Evolutionary conservation across 140 eudicot genomes (phyloP), one percentile per base, ranked within the genome.

Genomic region (Erigeron philadelphicus): DNA sequence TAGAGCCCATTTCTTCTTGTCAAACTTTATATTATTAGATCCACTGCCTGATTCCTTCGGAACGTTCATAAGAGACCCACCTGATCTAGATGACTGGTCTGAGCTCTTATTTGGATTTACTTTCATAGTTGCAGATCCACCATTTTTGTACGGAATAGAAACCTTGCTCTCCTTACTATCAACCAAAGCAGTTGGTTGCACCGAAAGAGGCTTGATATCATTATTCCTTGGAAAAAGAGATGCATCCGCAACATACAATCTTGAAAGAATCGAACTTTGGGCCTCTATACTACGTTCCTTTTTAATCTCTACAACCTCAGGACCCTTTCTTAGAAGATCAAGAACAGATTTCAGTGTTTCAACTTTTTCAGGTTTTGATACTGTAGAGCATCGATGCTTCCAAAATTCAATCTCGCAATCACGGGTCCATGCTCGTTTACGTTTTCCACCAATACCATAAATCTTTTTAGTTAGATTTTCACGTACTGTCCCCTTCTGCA

Each of bases 351-450:
- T 88, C 67, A 92, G 61, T 3, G 98, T 84, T 71, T 83, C 90
- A 67, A 88, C 72, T 68, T 92, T 92, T 75, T 92, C 95, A 65
- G 95, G 95, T 72, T 79, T 86, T 6, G 84, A 61, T 61, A 77
- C 57, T 79, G 84, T 84, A 7, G 75, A 57, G 81, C 96, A 88
- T 16, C 96, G 87, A 70, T 88, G 88, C 77, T 88, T 92, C 98
- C 98, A 92, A 79, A 92, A 92, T 59, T 92, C 98, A 76, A 92
- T 82, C 67, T 92, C 95, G 68, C 90, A 86, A 81, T 92, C 98
- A 50, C 96, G 87, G 71, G 84, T 85, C 98, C 98, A 92, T 15
- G 85, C 90, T 55, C 86, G 79, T 75, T 70, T 76, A 52, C 98
- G 81, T 67, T 75, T 88, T 59, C 98, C 95, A 72, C 89, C 89